Evolutionary conservation across 768 basidiomycete genomes (phyloP).

Genomic region (Trametes cubensis): DNA sequence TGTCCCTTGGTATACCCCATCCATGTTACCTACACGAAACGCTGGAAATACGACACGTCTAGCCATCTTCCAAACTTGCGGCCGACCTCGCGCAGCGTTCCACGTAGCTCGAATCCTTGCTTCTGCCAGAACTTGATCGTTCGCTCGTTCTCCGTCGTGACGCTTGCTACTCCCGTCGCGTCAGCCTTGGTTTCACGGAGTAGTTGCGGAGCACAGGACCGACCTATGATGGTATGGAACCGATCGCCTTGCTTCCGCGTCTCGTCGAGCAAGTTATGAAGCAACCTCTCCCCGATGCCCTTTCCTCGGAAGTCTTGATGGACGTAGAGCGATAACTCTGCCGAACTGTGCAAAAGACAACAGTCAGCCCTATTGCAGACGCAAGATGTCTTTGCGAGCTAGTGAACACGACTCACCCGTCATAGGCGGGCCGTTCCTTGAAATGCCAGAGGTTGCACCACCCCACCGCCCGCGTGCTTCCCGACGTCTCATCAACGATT

Average conservation of each 20-base stretch:
- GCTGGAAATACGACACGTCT: conserved; percentile 19
- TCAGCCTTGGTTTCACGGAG: not conserved
- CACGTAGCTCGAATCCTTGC: conserved; percentile 17
- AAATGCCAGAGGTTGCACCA: conserved; percentile 20
- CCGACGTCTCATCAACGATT: not conserved
- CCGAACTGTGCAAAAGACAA: not conserved
- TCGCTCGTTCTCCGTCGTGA: conserved; percentile 18
- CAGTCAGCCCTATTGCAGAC: too few species aligned
- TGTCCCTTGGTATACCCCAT: not conserved
- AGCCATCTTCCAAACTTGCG: conserved; percentile 22
- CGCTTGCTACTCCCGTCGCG: not conserved
- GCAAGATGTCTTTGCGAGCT: not conserved
- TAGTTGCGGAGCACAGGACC: not conserved
- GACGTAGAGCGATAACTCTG: conserved; percentile 18
- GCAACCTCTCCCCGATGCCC: conserved; percentile 4
- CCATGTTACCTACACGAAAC: not conserved
- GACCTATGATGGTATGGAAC: conserved; percentile 20
- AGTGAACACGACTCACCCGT: not conserved
- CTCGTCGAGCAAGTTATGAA: conserved; percentile 2
- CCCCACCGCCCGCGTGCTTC: conserved; percentile 1
- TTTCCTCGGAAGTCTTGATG: conserved; percentile 18
- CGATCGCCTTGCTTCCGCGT: conserved; percentile 6
- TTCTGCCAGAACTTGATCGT: conserved; percentile 15
- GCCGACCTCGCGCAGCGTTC: conserved; percentile 19
- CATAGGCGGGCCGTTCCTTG: conserved; percentile 14